These are phyloP conservation scores for Ceratocystis albifundus DNA, from an alignment of 2,329 filamentous ascomycete genomes.

Conservation along the genomic window DNA sequence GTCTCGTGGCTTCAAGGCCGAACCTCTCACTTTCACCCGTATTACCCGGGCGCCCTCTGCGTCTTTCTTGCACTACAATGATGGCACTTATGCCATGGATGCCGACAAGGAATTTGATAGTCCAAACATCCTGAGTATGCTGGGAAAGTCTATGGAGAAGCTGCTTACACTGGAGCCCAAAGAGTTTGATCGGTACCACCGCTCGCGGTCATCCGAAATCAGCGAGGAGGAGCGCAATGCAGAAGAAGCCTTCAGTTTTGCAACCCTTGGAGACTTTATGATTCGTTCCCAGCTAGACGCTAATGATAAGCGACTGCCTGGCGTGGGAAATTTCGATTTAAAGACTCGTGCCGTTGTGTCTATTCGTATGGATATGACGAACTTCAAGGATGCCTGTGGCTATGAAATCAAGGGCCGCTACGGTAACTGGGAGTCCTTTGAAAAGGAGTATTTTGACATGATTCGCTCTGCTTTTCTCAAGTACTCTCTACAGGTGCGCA, in stretches of 20 bases:
- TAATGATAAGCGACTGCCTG: slow-evolving; percentile 71
- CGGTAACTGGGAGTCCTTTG: slow-evolving; percentile 81
- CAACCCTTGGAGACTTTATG: slow-evolving; percentile 72
- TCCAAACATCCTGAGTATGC: slow-evolving; percentile 76
- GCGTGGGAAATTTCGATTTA: slow-evolving; percentile 87
- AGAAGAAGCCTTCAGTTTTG: slow-evolving; percentile 77
- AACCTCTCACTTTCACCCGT: slow-evolving; percentile 55
- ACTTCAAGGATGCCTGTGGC: slow-evolving; percentile 62
- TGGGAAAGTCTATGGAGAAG: slow-evolving; percentile 96
- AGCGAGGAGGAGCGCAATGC: slow-evolving; percentile 59
- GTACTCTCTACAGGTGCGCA: slow-evolving; percentile 89
- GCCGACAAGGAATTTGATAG: slow-evolving; percentile 85
- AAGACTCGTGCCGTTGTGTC: slow-evolving; percentile 89
- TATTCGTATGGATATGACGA: slow-evolving; percentile 72
- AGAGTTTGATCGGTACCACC: slow-evolving; percentile 76
- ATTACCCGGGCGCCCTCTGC: slow-evolving; percentile 64
- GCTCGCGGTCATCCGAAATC: slow-evolving; percentile 54
- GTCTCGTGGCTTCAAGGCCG: slow-evolving; percentile 53
- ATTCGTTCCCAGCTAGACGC: slow-evolving; percentile 95
- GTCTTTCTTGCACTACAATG: slow-evolving; percentile 68
- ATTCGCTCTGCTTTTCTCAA: slow-evolving; percentile 88
- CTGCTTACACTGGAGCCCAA: slow-evolving; percentile 71
- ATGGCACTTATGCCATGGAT: slow-evolving; percentile 87
- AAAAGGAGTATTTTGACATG: slow-evolving; percentile 96
- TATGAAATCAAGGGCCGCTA: slow-evolving; percentile 72